Percentiles rank a stretch among this genome's conserved stretches.
These are phyloP conservation scores for Chaetomium sp. DNA, from an alignment of 2,329 filamentous ascomycete genomes.

Conservation along the genomic window DNA sequence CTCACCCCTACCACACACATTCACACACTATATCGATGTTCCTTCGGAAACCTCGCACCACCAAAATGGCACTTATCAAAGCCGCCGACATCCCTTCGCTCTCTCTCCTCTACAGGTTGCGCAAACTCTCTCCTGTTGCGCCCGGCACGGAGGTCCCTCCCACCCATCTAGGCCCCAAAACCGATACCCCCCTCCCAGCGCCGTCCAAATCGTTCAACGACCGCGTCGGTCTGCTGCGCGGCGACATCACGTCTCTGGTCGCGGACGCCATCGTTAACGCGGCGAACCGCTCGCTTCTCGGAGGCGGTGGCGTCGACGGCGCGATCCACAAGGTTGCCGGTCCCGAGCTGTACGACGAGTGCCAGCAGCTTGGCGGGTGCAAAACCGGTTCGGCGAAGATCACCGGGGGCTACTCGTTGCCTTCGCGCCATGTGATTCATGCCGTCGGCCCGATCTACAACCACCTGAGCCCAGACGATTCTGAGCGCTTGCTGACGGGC, in stretches of 20 bases:
- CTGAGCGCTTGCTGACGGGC: constrained; percentile 43
- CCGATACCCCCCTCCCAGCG: constrained; percentile 15
- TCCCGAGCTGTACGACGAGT: constrained; percentile 60
- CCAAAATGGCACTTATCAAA: constrained; percentile 35
- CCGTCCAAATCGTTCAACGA: constrained; percentile 56
- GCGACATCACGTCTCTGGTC: constrained; percentile 74
- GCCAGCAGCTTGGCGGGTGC: constrained; percentile 65
- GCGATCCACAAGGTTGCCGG: constrained; percentile 85
- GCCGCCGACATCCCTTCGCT: constrained; percentile 56
- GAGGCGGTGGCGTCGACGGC: constrained; percentile 85
- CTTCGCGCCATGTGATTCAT: constrained; percentile 76
- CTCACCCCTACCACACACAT: neutral
- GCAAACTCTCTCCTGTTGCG: constrained; percentile 1
- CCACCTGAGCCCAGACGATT: constrained; percentile 32
- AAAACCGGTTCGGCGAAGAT: constrained; percentile 74
- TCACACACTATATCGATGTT: neutral
- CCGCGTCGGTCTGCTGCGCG: constrained; percentile 62
- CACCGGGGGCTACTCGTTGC: constrained; percentile 69
- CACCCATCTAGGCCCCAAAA: constrained; percentile 21
- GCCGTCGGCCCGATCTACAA: constrained; percentile 79
- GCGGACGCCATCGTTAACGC: constrained; percentile 90
- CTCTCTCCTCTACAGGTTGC: constrained; percentile 30
- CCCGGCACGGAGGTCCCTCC: constrained; percentile 10
- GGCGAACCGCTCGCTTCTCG: constrained; percentile 70
- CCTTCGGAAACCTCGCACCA: constrained; percentile 5